Evolutionary conservation across 192 early-diverging fungal genomes (phyloP).

Genomic region (Glomus cerebriforme): DNA sequence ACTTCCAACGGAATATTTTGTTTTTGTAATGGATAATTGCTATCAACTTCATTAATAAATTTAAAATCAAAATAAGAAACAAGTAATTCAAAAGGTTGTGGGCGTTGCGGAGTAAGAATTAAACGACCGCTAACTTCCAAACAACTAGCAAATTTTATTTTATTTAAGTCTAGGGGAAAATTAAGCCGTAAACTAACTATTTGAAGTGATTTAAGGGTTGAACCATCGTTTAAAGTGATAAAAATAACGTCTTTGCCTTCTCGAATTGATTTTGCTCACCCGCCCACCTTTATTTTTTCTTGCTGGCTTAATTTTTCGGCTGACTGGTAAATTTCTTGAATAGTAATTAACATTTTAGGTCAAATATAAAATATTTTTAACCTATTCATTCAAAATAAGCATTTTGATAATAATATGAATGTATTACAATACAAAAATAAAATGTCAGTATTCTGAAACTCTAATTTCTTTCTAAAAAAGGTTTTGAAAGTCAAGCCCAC

Average conservation of each 20-base stretch:
- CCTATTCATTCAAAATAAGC: too few relatives aligned
- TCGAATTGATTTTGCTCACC: conserved; percentile 19
- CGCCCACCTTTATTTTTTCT: conserved; percentile 23
- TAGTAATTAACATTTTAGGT: neutral
- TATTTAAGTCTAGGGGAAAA: neutral
- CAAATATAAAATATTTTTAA: too few relatives aligned
- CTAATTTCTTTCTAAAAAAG: too few relatives aligned
- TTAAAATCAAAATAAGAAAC: neutral
- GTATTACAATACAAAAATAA: too few relatives aligned
- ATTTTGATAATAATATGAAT: too few relatives aligned
- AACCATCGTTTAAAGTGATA: conserved; percentile 18
- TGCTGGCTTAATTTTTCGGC: neutral
- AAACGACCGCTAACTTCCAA: conserved; percentile 9
- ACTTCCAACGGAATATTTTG: conserved; percentile 20
- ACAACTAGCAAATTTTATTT: conserved; percentile 19
- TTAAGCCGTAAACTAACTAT: neutral
- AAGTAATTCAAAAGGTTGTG: neutral
- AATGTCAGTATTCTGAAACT: too few relatives aligned
- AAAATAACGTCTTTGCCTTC: conserved; percentile 18
- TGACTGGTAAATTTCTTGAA: conserved; percentile 4
- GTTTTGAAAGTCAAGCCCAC: too few relatives aligned
- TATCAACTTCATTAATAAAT: neutral
- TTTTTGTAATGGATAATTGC: conserved; percentile 19
- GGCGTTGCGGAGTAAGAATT: neutral
- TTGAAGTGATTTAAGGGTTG: too few relatives aligned